Base-by-base conservation (phyloP, 768 basidiomycete species). In the Holtermannia corniformis region DNA sequence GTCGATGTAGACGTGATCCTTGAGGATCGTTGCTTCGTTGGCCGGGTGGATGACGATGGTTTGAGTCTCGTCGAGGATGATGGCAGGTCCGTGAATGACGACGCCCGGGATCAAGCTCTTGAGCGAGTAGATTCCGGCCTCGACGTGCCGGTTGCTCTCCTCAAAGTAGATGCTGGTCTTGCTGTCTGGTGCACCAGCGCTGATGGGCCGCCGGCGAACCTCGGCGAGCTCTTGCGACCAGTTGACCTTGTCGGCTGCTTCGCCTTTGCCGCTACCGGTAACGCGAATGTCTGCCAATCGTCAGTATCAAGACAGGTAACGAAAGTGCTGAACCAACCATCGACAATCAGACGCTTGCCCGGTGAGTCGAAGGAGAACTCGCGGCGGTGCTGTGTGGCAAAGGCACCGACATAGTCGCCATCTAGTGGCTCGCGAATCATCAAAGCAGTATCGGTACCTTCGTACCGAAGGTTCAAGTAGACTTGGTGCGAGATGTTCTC, bases 1-100 rank as follows among this genome's bases (percentile, higher is more conserved):
- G 24, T 55, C 59, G 5, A 66, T 56, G 27, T 62, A 48, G 19
- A 65, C 59, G 49, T 65, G 64, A 41, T 65, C 64, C 5, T 51
- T 56, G 13, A 65, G 50, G 3, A 51, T 45, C n/a, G 59, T 55
- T 0, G 64, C 64, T 44, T 56, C 41, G n/a, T 53, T 60, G 21
- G 55, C 48, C 14, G 60, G 62, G 49, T 28, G 45, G 16, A 43
- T 50, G 24, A 51, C 20, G n/a, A 58, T 41, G 12, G 56, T 58
- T 32, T 58, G 56, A n/a, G 56, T 58, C 4, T 41, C 42, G 37
- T 58, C 56, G 27, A 58, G 52, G 22, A 58, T 37, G 25, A 58
- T 40, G 28, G 56, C 46, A 13, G 56, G 56, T 2, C 56, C 56
- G 7, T 41, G n/a, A 21, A 58, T 41, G 22, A 47, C 55, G 42